Evolutionary conservation across 139 green algal genomes (phyloP), one percentile per base, ranked within the genome.

Genomic region (Astrephomene gubernaculifera): DNA sequence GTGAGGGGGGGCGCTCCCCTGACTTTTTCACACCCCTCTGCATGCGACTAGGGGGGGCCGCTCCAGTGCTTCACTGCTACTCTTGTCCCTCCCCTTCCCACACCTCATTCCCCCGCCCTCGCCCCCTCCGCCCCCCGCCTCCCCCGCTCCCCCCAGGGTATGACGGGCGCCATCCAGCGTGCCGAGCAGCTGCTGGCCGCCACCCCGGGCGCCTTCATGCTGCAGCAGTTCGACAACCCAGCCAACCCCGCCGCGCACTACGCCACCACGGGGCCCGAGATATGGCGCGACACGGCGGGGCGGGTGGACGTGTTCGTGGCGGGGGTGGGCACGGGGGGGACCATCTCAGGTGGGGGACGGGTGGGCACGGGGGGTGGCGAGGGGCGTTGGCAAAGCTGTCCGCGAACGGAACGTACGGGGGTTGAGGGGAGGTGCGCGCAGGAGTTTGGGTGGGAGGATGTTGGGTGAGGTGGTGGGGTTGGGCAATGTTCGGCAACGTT

Each of bases 161-260:
- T 98, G 96, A 94, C 87, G 0, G 97, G 95, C 22, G 96, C 97
- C 12, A 97, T 99, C 39, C 71, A 86, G 19, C 97, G 97, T 81
- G 97, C 97, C 21, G 91, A 98, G 88, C 83, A 98, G 85, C 93
- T 99, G 39, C 91, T 94, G 17, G 64, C 43, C 17, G 67, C 57
- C 25, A 97, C 87, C 1, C 72, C 88, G 1, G 72, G 89, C 86
- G 87, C 95, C 7, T 98, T 95, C 91, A 97, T 98, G 90, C 94
- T 99, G 83, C 96, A 99, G 91, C 97, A 99, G 90, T 99, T 99
- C 92, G 95, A 99, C 84, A 99, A 99, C 92, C 94, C 95, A 17
- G 94, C 95, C 80, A 99, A 99, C 90, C 91, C 94, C 0, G 87
- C 91, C 29, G 71, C 86, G 3, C 79, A 86, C 52, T 78, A 96